Base-by-base conservation (phyloP, 441 rosid species). In the Gossypium trilobum region DNA sequence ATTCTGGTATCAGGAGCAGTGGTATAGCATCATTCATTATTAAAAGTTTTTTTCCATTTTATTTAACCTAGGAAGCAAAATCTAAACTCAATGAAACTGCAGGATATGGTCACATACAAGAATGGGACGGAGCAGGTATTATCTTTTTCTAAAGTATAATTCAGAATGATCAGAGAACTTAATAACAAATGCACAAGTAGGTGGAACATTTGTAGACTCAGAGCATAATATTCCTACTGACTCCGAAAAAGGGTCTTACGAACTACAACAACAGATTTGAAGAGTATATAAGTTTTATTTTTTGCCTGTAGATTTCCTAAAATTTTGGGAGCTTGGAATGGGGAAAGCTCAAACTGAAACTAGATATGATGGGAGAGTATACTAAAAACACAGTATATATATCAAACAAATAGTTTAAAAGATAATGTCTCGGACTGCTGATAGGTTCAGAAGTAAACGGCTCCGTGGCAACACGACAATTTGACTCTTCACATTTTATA, bases 1-100 rank as follows among this genome's bases (percentile, higher is more conserved):
- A 78, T 92, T 42, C 68, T 95, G 80, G 93, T 86, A 51, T 87
- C 97, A 4, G 99, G 97, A 82, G 91, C 93, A 75, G 88, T 91
- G 94, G 99, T 91, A 91, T 23, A 58, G 4, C 69, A 59, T 48
- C 79, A 36, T 46, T 69, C 13, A 16, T 27, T 31, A 2, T 33
- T 42, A 39, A 19, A 11, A 11, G 4, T 19, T 5, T 5, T 5
- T 22, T 29, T 19, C 11, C 31, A 60, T 48, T 51, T 62, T 71
- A 64, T 17, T 55, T 66, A 52, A 50, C 39, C 79, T 60, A 22
- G 48, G 54, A 22, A 48, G 61, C 61, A 67, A 73, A 69, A 46
- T 51, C 71, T 82, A 7, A 82, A 61, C 14, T 71, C 27, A 31
- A 33, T 75, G 22, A 44, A 80, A 75, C 48, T 77, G 83, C 88